These are phyloP conservation scores for Saccharomycopsis oosterbeekiorum DNA, from an alignment of 805 yeast species.

Conservation along the genomic window DNA sequence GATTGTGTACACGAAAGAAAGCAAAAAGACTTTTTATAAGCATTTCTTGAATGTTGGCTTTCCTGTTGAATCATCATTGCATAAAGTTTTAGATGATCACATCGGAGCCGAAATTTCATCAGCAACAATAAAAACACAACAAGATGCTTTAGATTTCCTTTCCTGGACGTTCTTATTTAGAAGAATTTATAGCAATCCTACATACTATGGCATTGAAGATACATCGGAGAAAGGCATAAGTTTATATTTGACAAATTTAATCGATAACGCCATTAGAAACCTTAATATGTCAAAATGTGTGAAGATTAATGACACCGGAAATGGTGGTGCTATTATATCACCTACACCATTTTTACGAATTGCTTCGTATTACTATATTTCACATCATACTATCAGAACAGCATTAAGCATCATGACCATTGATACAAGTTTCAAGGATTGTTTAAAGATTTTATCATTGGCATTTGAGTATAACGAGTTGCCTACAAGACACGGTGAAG, in stretches of 20 bases:
- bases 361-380: constrained; percentile 84
- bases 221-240: constrained; percentile 44
- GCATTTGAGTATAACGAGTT: constrained; percentile 80
- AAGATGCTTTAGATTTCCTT: constrained; percentile 92
- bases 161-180: constrained; percentile 93
- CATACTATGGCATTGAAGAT: constrained; percentile 81
- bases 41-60: constrained; percentile 86
- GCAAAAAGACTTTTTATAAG: constrained; percentile 77
- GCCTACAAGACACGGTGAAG: constrained; percentile 90
- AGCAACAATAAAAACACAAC: constrained; percentile 89
- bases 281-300: constrained; percentile 70
- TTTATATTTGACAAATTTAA: constrained; percentile 47
- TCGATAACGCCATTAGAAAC: constrained; percentile 59
- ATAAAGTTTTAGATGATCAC: constrained; percentile 77
- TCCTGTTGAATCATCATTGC: constrained; percentile 84
- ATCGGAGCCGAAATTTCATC: constrained; percentile 92
- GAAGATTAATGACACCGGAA: constrained; percentile 28
- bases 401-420: constrained; percentile 44
- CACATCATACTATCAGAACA: constrained; percentile 77
- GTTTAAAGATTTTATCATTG: constrained; percentile 46
- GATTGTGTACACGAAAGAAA: constrained; percentile 74
- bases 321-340: constrained; percentile 31
- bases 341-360: constrained; percentile 80
- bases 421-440: constrained; percentile 43
- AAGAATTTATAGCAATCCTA: constrained; percentile 89